Percentiles rank a stretch among this genome's conserved stretches.
Conservation (phyloP, 2,329 filamentous ascomycete genomes). For the Calonectria henricotiae region DNA sequence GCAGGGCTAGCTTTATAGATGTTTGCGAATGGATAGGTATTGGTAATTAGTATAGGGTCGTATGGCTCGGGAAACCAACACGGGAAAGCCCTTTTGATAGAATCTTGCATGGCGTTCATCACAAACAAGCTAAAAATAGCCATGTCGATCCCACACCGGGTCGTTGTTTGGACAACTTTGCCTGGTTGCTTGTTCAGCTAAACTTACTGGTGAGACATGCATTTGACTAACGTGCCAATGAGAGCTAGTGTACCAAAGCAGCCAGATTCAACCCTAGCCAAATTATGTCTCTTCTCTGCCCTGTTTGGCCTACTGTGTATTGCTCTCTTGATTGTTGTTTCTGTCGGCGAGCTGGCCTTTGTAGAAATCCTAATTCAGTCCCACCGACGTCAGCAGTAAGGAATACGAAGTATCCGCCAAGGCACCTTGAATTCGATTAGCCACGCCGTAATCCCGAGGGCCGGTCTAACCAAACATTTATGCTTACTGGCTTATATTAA, state of each 20-base stretch:
- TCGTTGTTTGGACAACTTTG: background rate
- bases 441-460: background rate
- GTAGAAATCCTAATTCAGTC: background rate
- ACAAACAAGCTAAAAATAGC: slow-evolving; percentile 24
- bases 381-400: background rate
- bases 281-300: background rate
- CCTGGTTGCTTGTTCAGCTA: background rate
- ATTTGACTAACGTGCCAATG: slow-evolving; percentile 2
- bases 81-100: background rate
- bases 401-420: background rate
- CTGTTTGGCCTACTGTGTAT: background rate
- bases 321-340: background rate
- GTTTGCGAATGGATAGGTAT: background rate
- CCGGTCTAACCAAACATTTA: background rate
- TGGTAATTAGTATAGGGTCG: background rate
- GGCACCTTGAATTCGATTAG: background rate
- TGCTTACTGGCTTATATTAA: background rate
- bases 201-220: slow-evolving; percentile 1
- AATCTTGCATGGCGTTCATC: slow-evolving; percentile 8
- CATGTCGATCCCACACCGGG: background rate
- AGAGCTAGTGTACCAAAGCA: background rate
- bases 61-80: background rate
- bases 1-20: background rate
- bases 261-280: background rate
- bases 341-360: background rate